Base-by-base conservation (phyloP, 306 rosid genomes). In the Casuarina glauca region DNA sequence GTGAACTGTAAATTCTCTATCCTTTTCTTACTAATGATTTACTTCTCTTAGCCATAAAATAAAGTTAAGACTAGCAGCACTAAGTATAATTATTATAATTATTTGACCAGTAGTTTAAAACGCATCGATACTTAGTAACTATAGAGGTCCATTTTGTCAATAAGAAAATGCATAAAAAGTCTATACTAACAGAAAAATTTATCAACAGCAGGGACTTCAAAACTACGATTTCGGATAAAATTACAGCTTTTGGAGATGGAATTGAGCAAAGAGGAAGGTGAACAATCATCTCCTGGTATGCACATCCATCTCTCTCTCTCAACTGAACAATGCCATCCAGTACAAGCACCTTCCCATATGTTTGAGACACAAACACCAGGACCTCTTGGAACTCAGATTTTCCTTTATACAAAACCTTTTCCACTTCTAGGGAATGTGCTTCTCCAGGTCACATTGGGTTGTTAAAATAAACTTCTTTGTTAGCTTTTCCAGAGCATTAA, bases 381-480 rank as follows among this genome's bases (percentile, higher is more conserved):
- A 96, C 91, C 84, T 96, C 98, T 86, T 96, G 99, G 85, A 83
- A 96, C 68, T 88, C 87, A 38, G 98, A 96, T 77, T 84, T 91
- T 48, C 83, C 98, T 86, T 89, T 86, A 85, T 45, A 96, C 76
- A 96, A 76, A 60, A 84, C 81, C 17, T 86, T 78, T 54, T 96
- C 93, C 60, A 91, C 96, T 84, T 82, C 81, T 86, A 96, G 85
- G 11, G 99, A 91, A 83, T 89, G 99, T 66, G 88, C 98, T 87
- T 96, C 99, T 75, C 99, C 99, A 17, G 96, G 97, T 97, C 99
- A 96, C 99, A 96, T 90, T 6, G 98, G 99, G 79, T 93, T 96
- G 98, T 96, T 93, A 89, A 91, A 96, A 88, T 89, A 96, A 73
- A 77, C 80, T 38, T 5, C 49, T 77, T 85, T 86, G 67, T 73